Evolutionary conservation across 352 stramenopile species (phyloP).

Genomic region (Pythium sp.): DNA sequence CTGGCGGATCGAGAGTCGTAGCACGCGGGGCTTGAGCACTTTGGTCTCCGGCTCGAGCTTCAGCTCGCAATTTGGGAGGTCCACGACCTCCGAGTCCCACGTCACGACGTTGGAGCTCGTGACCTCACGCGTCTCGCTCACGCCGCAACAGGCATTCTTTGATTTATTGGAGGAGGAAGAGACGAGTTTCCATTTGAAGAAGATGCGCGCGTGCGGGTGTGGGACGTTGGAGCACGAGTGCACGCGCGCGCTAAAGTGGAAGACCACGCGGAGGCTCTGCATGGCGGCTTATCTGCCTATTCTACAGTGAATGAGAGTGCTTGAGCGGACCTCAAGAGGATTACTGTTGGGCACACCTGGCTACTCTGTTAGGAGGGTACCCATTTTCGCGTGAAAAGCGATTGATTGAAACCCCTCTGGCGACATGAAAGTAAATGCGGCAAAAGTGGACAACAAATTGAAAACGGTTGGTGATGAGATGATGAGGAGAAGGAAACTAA

Average conservation of each 20-base stretch:
- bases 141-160: neutral
- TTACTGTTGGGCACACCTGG: neutral
- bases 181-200: constrained; percentile 36
- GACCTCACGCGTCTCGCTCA: constrained; percentile 23
- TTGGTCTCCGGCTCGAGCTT: constrained; percentile 26
- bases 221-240: constrained; percentile 40
- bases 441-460: neutral
- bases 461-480: neutral
- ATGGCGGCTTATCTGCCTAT: neutral
- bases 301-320: neutral
- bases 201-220: constrained; percentile 25
- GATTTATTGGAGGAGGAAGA: no score
- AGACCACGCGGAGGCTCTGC: constrained; percentile 15
- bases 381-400: neutral
- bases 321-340: neutral
- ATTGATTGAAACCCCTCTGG: neutral
- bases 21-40: constrained; percentile 23
- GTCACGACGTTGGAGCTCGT: constrained; percentile 25
- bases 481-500: neutral
- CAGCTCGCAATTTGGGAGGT: constrained; percentile 22
- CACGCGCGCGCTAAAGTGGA: constrained; percentile 29
- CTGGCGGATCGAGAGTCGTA: constrained; percentile 34
- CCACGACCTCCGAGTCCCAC: constrained; percentile 21
- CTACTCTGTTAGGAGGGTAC: neutral
- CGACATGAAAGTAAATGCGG: neutral